Conservation (phyloP, 192 early-diverging fungal species). For the Podila clonocystis region DNA sequence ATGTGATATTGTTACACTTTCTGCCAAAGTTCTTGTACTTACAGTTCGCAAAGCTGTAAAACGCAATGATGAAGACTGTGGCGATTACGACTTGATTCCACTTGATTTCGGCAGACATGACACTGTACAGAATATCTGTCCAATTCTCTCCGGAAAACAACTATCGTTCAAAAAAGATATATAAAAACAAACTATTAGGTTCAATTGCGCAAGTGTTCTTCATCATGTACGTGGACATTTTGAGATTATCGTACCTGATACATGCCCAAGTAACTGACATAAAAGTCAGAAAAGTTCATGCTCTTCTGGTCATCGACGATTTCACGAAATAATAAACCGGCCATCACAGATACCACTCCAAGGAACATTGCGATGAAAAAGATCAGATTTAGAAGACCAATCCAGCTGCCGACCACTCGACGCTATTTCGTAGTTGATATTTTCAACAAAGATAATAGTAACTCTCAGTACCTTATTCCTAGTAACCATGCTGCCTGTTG, state of each 20-base stretch:
- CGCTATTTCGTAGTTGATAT: constrained; percentile 26
- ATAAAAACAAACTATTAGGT: no score
- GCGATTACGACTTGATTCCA: constrained; percentile 49
- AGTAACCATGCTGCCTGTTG: no score
- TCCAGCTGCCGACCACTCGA: constrained; percentile 63
- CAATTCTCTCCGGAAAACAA: constrained; percentile 72
- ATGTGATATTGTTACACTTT: no score
- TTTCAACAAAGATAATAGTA: no score
- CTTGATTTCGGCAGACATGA: constrained; percentile 47
- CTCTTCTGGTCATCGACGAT: constrained; percentile 2
- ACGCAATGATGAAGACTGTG: constrained; percentile 61
- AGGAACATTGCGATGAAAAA: constrained; percentile 67
- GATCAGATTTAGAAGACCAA: constrained; percentile 66
- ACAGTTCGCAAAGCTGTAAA: constrained; percentile 69
- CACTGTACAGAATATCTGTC: constrained; percentile 64
- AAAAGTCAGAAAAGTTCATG: constrained; percentile 57
- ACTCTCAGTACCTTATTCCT: no score
- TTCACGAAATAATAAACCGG: constrained; percentile 40
- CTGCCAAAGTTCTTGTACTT: constrained; percentile 18
- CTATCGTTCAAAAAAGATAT: constrained; percentile 21
- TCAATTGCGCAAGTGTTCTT: no score
- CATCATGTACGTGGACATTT: not conserved
- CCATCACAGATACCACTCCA: constrained; percentile 61
- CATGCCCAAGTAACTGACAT: constrained; percentile 62
- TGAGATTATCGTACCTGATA: constrained; percentile 57